Percentiles rank a stretch among this genome's conserved stretches.
Conservation (phyloP, 2,329 filamentous ascomycete species). For the Beauveria varroae region DNA sequence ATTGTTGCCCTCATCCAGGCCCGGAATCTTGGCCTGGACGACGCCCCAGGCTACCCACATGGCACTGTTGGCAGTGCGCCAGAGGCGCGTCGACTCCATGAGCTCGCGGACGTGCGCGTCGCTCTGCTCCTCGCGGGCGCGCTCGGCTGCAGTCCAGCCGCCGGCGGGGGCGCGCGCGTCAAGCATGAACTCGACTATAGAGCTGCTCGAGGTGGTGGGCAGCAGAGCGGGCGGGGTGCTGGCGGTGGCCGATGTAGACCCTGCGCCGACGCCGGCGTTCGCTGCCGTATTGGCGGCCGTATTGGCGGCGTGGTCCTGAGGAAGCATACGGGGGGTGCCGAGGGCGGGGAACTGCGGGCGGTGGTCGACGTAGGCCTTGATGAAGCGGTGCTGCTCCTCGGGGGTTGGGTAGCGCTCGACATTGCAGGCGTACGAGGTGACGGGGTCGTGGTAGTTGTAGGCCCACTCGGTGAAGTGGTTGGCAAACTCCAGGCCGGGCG, state of each 20-base stretch:
- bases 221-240: conserved; percentile 25
- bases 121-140: conserved; percentile 51
- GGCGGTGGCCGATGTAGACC: not conserved
- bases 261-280: conserved; percentile 15
- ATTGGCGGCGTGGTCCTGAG: conserved; percentile 31
- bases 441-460: conserved; percentile 86
- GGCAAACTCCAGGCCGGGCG: conserved; percentile 81
- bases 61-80: conserved; percentile 81
- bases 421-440: conserved; percentile 59
- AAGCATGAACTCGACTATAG: conserved; percentile 68
- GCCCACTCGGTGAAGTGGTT: conserved; percentile 99
- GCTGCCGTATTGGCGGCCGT: conserved; percentile 19
- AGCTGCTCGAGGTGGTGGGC: conserved; percentile 36
- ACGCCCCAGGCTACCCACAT: conserved; percentile 96
- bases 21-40: conserved; percentile 83
- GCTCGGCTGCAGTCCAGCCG: conserved; percentile 46
- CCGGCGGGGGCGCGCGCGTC: conserved; percentile 58
- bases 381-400: conserved; percentile 77
- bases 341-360: conserved; percentile 56
- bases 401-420: conserved; percentile 63
- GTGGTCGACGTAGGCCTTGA: conserved; percentile 82
- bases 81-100: conserved; percentile 71
- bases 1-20: conserved; percentile 42
- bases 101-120: conserved; percentile 65
- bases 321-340: conserved; percentile 42